Evolutionary conservation across 2,329 filamentous ascomycete genomes (phyloP), one percentile per base, ranked within the genome.

Genomic region (Lasiodiplodia hormozganensis): DNA sequence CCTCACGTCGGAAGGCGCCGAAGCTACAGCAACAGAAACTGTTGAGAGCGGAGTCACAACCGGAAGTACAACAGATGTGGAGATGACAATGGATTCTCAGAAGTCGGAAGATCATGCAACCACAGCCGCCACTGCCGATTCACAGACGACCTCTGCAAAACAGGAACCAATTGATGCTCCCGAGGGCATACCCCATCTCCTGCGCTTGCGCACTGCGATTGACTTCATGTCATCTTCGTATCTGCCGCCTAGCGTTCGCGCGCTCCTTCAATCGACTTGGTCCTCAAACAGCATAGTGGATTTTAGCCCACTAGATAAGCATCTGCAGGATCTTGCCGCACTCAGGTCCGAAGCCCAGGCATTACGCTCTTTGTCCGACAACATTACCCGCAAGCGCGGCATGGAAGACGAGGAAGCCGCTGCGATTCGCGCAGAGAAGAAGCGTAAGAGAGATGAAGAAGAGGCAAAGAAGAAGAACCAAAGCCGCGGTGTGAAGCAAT

Each of bases 381-480:
- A 90, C 77, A 88, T 91, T 3, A 79, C 74, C 12, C 85, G 89
- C 23, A 95, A 94, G 77, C 86, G 90, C 18, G 68, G 56, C 12
- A 68, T 76, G 11, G 89, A 93, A 69, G 92, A 93, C 43, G 90
- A 93, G 38, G 87, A 88, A 43, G 86, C 87, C 14, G 84, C 85
- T 14, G 82, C 79, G 64, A 76, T 77, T n/a, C 80, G 90, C 3
- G 89, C 88, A 3, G 92, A 94, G 78, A 97, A 96, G 87, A 94
- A 91, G 82, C 85, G 90, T 53, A 94, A 90, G 78, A 89, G 91
- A 81, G 94, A 97, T 62, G 95, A 97, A 70, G 94, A 97, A 69
- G 94, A 97, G 69, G 92, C 90, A 82, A 90, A 88, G 78, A 94
- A 90, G 80, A 94, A 96, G 82, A 88, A 87, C 2, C 87, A 92